Evolutionary conservation across 176 grass and related monocot genomes (phyloP).

Genomic region (Oryza meridionalis): DNA sequence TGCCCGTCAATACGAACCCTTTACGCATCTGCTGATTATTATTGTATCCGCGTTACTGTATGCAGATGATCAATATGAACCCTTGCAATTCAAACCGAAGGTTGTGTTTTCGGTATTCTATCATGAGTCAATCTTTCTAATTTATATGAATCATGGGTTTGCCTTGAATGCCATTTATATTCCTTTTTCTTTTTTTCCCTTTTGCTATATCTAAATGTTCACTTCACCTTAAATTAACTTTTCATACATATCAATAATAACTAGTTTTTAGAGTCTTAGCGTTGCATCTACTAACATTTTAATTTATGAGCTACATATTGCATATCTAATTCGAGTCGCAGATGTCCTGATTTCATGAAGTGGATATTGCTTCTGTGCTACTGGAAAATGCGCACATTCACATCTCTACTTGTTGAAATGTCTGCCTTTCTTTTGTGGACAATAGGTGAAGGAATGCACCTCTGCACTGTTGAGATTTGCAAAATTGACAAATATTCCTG

Average conservation of each 20-base stretch:
- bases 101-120: not conserved
- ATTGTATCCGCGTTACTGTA: not conserved
- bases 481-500: constrained; percentile 87
- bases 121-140: constrained; percentile 6
- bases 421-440: constrained; percentile 8
- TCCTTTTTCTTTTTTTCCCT: not conserved
- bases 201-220: not conserved
- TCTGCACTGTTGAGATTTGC: constrained; percentile 89
- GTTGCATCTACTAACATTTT: constrained; percentile 1
- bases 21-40: not conserved
- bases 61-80: not conserved
- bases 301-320: constrained; percentile 22
- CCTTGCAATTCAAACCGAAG: not conserved
- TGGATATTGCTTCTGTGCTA: constrained; percentile 21
- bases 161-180: not conserved
- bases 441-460: constrained; percentile 93
- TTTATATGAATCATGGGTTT: not conserved
- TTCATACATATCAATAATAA: constrained; percentile 5
- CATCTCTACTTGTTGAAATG: constrained; percentile 30
- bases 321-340: not conserved
- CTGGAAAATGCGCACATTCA: constrained; percentile 3
- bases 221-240: constrained; percentile 29
- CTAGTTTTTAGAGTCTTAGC: not conserved
- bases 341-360: constrained; percentile 12
- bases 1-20: too few species aligned